Base-by-base conservation (phyloP, 768 basidiomycete species). In the Kwoniella pini region DNA sequence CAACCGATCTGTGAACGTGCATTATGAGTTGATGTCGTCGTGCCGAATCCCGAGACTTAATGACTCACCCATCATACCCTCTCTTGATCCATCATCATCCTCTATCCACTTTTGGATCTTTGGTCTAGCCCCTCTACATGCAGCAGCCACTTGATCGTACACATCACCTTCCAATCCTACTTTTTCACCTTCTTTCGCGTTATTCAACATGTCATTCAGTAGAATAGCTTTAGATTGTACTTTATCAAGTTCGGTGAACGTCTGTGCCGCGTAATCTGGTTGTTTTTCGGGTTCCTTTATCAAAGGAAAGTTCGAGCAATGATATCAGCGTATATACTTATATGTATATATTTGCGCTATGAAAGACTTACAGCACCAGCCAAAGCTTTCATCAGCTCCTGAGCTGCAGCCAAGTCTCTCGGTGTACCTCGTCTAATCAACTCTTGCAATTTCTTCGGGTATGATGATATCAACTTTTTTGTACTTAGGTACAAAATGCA, bases 41-140 rank as follows among this genome's bases (percentile, higher is more conserved):
- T 12, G 60, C 9, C 27, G n/a, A 31, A 0, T 13, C 10, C 27
- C 7, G 26, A 22, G 30, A 50, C 12, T 5, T 4, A 15, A 36
- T 36, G 15, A 79, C 84, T 61, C 70, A 93, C 91, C 89, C 67
- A 97, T 84, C 30, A 91, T 89, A 65, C 92, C 88, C 17, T 91
- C 92, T 30, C 63, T 50, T 45, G 68, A 70, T 17, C 70, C 73
- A 2, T 61, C 63, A 54, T 74, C 73, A 68, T 97, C 92, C 10
- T 89, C 90, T 59, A 98, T 90, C 95, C 96, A 98, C 72, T 92
- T 95, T 79, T 99, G 96, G 44, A 98, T 84, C 81, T 89, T 97
- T 0, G 96, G 96, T 46, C 93, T 84, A 1, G 94, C 93, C 44
- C 84, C 83, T 27, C 81, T 82, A 13, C 96, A 84, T 38, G 95